Percentiles rank a stretch among this genome's conserved stretches.
These are phyloP conservation scores for Graphilbum fragrans DNA, from an alignment of 2,329 filamentous ascomycete species.

Conservation along the genomic window DNA sequence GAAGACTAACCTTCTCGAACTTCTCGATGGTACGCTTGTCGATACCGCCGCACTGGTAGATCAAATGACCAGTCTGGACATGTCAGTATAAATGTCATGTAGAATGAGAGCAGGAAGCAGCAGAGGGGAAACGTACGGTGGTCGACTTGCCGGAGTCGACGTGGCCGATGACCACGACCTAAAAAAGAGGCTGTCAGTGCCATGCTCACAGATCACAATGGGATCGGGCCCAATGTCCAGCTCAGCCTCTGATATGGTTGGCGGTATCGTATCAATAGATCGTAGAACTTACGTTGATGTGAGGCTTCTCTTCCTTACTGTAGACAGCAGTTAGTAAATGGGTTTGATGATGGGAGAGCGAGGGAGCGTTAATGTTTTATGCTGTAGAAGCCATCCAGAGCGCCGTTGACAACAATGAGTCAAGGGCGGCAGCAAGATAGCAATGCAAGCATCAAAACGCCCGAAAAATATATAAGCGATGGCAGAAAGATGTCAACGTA, in stretches of 20 bases:
- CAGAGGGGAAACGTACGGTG: constrained; percentile 53
- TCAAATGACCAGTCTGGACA: constrained; percentile 66
- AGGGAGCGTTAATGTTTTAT: too few relatives aligned
- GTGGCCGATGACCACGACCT: constrained; percentile 48
- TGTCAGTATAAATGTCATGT: constrained; percentile 9
- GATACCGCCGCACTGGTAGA: constrained; percentile 99
- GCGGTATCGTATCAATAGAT: constrained; percentile 12
- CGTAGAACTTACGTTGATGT: constrained; percentile 69
- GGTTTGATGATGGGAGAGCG: too few relatives aligned
- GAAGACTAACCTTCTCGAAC: constrained; percentile 94
- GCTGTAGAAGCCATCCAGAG: too few relatives aligned
- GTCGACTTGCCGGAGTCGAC: constrained; percentile 99
- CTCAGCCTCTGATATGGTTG: too few relatives aligned
- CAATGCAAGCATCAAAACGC: too few relatives aligned
- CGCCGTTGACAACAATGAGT: too few relatives aligned
- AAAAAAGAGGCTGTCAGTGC: constrained; percentile 10
- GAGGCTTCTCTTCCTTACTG: constrained; percentile 91
- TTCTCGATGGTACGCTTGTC: constrained; percentile 99
- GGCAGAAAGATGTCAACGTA: too few relatives aligned
- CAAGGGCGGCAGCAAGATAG: too few relatives aligned
- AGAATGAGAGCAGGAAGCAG: neutral
- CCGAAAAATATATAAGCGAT: too few relatives aligned
- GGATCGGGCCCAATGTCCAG: neutral
- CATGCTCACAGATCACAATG: neutral
- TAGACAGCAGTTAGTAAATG: constrained; percentile 13